Conservation (phyloP, 768 basidiomycete species). For the Suillus paluster region DNA sequence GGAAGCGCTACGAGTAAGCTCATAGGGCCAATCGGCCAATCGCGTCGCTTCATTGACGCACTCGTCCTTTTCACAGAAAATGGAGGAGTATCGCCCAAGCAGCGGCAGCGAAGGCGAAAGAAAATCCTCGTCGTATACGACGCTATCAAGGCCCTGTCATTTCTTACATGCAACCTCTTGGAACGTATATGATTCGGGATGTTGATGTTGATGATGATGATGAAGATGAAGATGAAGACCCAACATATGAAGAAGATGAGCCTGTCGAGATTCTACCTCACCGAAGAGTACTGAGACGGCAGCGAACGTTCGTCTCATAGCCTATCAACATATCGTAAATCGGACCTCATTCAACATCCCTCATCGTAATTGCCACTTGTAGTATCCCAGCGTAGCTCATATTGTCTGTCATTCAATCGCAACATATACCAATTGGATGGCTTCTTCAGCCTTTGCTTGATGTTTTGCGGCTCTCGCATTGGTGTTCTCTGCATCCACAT, state of each 20-base stretch:
- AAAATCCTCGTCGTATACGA: slow-evolving; percentile 13
- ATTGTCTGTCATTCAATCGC: not conserved
- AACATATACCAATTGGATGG: not conserved
- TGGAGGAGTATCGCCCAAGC: slow-evolving; percentile 33
- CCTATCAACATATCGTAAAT: not conserved
- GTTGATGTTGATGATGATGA: slow-evolving; percentile 18
- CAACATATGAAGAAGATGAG: slow-evolving; percentile 14
- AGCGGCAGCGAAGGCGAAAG: slow-evolving; percentile 24
- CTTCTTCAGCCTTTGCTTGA: not conserved
- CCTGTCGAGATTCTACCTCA: not conserved
- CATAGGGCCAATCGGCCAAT: not conserved
- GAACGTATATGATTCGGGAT: not conserved
- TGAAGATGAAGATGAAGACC: slow-evolving; percentile 8
- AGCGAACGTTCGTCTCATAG: not conserved
- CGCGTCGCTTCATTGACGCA: not conserved
- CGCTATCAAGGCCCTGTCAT: not conserved
- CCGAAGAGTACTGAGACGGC: not conserved
- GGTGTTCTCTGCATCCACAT: not conserved
- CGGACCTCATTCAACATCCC: not conserved
- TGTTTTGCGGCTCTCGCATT: not conserved
- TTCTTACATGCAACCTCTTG: not conserved
- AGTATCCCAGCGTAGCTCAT: not conserved
- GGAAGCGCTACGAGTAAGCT: slow-evolving; percentile 56
- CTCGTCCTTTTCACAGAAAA: slow-evolving; percentile 16
- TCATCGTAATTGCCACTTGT: slow-evolving; percentile 1